These are phyloP conservation scores for Ophiostoma triangulosporum DNA, from an alignment of 2,329 filamentous ascomycete genomes.

Conservation along the genomic window DNA sequence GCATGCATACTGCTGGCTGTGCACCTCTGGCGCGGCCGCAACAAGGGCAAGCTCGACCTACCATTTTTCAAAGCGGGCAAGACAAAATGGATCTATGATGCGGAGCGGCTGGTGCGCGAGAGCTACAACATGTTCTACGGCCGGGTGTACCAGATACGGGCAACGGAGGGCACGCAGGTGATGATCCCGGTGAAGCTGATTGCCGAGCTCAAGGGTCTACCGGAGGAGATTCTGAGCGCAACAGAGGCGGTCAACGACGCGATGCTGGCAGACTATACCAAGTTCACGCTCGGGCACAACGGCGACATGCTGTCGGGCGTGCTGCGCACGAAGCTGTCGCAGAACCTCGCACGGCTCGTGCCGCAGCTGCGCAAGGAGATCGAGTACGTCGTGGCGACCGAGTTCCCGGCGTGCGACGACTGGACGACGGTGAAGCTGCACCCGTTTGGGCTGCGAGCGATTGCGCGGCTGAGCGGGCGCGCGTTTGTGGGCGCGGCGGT, in stretches of 20 bases:
- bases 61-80: constrained; percentile 36
- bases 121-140: constrained; percentile 37
- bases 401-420: constrained; percentile 37
- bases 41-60: constrained; percentile 20
- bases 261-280: constrained; percentile 37
- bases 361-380: constrained; percentile 34
- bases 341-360: constrained; percentile 32
- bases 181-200: constrained; percentile 32
- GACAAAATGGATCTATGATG: constrained; percentile 37
- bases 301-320: constrained; percentile 30
- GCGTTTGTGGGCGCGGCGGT: constrained; percentile 38
- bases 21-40: constrained; percentile 26
- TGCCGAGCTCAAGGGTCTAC: constrained; percentile 32
- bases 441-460: constrained; percentile 34
- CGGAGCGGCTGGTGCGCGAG: constrained; percentile 32
- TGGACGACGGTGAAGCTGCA: constrained; percentile 43
- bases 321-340: constrained; percentile 32
- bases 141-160: constrained; percentile 36
- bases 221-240: constrained; percentile 35
- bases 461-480: constrained; percentile 39
- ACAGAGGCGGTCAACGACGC: constrained; percentile 36
- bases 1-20: constrained; percentile 23
- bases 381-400: constrained; percentile 30
- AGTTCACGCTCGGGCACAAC: constrained; percentile 33
- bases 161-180: constrained; percentile 36